Evolutionary conservation across 148 eudicot genomes (phyloP), one percentile per base, ranked within the genome.

Genomic region (Cornus controversa): DNA sequence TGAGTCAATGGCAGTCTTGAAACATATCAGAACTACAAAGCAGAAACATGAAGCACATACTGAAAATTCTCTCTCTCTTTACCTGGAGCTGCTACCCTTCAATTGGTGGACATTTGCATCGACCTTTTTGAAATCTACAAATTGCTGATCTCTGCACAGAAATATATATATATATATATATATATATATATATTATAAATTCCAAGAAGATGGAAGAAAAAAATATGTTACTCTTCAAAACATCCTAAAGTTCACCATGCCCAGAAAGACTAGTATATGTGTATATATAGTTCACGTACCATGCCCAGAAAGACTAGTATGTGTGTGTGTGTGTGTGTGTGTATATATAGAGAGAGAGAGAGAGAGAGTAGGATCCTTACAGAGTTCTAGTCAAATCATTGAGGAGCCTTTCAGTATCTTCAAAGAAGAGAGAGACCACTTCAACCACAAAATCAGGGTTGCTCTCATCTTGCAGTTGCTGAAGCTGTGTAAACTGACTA

Each of bases 31-130:
- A 45, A 45, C 10, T 2, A 10, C 50, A 45, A 2, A 45, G 50
- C 50, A 45, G 10, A 10, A 45, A 54, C 1, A 54, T 54, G 20
- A 13, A 54, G 22, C 62, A 54, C 62, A 54, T 16, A 54, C 62
- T 31, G 34, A 31, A 31, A 31, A 5, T 3, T 31, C 34, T 31
- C 4, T 31, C 2, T 47, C 1, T 9, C 2, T 47, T 13, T 82
- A 90, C 97, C 97, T 92, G 79, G 94, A 86, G 72, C 92, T 90
- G 94, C 97, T 90, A 9, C 97, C 97, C 79, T 92, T 92, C 67
- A 92, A 73, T 80, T 92, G 94, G 69, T 90, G 94, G 80, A 89
- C 97, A 84, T 89, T 72, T 62, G 90, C 88, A 90, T 92, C 94
- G 65, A 92, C 84, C 82, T 81, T 86, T 62, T 85, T 87, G 80